These are phyloP conservation scores for Scenedesmus sp. DNA, from an alignment of 163 green algal species.

Conservation along the genomic window DNA sequence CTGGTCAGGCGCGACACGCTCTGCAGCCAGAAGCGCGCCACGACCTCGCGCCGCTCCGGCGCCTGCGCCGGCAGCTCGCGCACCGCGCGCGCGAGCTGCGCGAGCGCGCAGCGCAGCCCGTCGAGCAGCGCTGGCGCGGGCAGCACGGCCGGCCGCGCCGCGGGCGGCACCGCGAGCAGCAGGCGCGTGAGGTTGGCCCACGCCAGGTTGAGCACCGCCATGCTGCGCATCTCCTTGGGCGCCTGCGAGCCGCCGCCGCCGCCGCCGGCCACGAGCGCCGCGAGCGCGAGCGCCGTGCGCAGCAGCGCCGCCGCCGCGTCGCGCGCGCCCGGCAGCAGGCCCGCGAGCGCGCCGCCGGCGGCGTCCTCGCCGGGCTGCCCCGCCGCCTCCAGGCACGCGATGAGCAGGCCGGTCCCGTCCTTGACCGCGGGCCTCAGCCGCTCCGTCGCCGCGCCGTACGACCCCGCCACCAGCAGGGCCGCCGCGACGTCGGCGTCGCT, in stretches of 20 bases:
- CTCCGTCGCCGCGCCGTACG: slow-evolving; percentile 10
- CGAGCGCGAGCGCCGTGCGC: not conserved
- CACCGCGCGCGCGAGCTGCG: slow-evolving; percentile 17
- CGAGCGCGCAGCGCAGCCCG: slow-evolving; percentile 16
- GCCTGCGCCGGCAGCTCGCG: not conserved
- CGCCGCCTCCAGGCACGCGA: not conserved
- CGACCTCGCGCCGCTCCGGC: not conserved
- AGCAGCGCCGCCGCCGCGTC: not conserved
- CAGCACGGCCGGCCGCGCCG: not conserved
- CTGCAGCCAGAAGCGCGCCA: slow-evolving; percentile 44
- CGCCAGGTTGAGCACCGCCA: slow-evolving; percentile 32
- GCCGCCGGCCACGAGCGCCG: not conserved
- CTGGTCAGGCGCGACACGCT: not conserved
- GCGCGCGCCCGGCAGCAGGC: not conserved
- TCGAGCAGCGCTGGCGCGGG: not conserved
- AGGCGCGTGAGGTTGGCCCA: slow-evolving; percentile 33
- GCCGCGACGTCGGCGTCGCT: not conserved
- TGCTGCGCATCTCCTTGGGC: slow-evolving; percentile 41
- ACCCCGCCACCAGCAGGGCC: slow-evolving; percentile 21
- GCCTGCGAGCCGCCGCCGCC: not conserved
- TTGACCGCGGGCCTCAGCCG: slow-evolving; percentile 20
- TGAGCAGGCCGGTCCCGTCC: not conserved
- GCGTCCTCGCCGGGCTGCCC: not conserved
- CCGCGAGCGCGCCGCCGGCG: not conserved
- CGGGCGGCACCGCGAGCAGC: not conserved